Percentiles rank a stretch among this genome's conserved stretches.
Evolutionary conservation across 2,329 filamentous ascomycete species (phyloP).

Genomic region (Calonectria leucothoes): DNA sequence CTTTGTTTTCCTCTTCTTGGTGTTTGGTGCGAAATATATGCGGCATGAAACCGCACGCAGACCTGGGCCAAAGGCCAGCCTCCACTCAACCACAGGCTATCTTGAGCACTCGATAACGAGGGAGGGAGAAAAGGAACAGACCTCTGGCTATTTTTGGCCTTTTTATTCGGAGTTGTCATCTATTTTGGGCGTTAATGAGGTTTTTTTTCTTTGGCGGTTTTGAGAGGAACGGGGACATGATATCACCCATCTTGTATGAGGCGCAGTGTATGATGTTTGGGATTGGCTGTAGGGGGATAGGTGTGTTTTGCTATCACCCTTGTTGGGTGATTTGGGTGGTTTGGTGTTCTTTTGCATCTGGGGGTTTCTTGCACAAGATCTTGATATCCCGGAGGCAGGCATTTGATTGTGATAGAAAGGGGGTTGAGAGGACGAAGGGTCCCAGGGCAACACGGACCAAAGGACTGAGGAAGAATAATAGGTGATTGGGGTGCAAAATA

Average conservation of each 20-base stretch:
- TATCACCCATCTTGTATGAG: slow-evolving; percentile 8
- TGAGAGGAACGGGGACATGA: neutral
- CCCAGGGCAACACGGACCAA: neutral
- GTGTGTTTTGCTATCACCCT: neutral
- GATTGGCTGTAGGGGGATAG: neutral
- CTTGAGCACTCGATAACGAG: neutral
- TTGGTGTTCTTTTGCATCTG: slow-evolving; percentile 14
- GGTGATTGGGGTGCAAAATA: neutral
- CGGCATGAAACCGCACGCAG: neutral
- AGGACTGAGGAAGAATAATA: neutral
- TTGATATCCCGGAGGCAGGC: slow-evolving; percentile 11
- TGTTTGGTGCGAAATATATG: neutral
- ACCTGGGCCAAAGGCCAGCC: neutral
- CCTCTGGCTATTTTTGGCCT: neutral
- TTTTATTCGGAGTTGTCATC: neutral
- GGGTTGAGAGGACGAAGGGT: neutral
- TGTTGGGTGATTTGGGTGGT: neutral
- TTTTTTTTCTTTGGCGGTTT: neutral
- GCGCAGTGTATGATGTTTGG: neutral
- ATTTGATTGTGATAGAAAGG: slow-evolving; percentile 7
- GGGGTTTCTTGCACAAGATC: slow-evolving; percentile 10
- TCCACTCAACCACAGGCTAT: neutral
- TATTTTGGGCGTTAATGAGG: neutral
- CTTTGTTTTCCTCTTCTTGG: neutral
- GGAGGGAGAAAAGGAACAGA: neutral